A percentile compares a stretch with the other conserved stretches of the same genome.
phyloP scores from a whole-genome alignment of 2,329 filamentous ascomycete species.

The Botrytis cinerea region DNA sequence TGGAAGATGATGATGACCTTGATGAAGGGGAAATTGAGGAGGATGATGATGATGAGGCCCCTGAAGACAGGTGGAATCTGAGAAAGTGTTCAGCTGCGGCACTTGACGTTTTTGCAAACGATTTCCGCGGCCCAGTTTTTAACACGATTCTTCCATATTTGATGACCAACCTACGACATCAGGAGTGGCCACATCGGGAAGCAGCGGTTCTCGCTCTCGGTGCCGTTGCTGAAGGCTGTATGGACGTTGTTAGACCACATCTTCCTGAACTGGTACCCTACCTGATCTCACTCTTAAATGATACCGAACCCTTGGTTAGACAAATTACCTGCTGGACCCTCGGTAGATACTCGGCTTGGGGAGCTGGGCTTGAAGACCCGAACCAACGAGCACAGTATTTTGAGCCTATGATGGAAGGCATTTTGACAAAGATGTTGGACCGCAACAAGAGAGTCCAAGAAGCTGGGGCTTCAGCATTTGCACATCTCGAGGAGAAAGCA shows the following conservation, averaged over 20 bases:
- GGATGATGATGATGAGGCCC: constrained; percentile 76
- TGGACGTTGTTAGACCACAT: constrained; percentile 85
- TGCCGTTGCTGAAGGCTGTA: constrained; percentile 92
- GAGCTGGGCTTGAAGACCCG: constrained; percentile 69
- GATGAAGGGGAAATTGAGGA: constrained; percentile 87
- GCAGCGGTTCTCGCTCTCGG: constrained; percentile 92
- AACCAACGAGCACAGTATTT: constrained; percentile 76
- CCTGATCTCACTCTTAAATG: constrained; percentile 80
- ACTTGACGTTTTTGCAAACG: constrained; percentile 87
- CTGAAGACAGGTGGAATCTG: constrained; percentile 92
- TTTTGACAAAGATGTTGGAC: constrained; percentile 92
- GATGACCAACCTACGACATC: constrained; percentile 82
- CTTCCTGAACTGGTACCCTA: constrained; percentile 89
- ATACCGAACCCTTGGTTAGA: constrained; percentile 84
- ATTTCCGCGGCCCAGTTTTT: constrained; percentile 87
- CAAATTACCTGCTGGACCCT: constrained; percentile 99
- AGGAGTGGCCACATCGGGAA: constrained; percentile 89
- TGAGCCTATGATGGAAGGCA: constrained; percentile 95
- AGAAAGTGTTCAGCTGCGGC: constrained; percentile 96
- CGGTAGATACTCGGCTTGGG: constrained; percentile 91
- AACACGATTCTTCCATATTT: constrained; percentile 90
- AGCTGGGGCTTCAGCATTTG: constrained; percentile 92
- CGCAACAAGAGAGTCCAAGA: constrained; percentile 98
- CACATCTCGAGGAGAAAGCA: constrained; percentile 92
- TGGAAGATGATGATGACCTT: constrained; percentile 64